Percentiles rank a stretch among this genome's conserved stretches.
Conservation (phyloP, 2,329 filamentous ascomycete species). For the Cercospora nicotianae region DNA sequence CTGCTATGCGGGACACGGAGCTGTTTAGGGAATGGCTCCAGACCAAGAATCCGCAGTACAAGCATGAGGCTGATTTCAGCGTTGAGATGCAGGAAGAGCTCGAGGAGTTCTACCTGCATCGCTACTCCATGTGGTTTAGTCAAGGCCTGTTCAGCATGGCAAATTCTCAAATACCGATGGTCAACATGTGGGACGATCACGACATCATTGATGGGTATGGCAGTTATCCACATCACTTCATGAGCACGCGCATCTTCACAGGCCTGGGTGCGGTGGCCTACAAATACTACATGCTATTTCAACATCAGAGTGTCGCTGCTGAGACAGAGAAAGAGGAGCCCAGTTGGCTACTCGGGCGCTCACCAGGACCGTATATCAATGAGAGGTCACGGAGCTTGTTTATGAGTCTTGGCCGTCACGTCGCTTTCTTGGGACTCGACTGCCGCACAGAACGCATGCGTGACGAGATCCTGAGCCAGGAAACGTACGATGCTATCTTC, state of each 20-base stretch:
- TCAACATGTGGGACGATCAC: constrained; percentile 97
- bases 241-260: constrained; percentile 83
- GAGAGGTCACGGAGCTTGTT: constrained; percentile 84
- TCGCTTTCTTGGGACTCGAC: constrained; percentile 84
- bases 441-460: constrained; percentile 87
- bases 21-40: constrained; percentile 82
- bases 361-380: constrained; percentile 85
- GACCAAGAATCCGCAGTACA: constrained; percentile 75
- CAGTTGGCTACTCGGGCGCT: constrained; percentile 81
- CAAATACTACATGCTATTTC: constrained; percentile 99
- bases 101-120: constrained; percentile 82
- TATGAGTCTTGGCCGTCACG: constrained; percentile 74
- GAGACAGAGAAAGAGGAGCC: constrained; percentile 84
- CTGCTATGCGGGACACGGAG: constrained; percentile 70
- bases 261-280: constrained; percentile 89
- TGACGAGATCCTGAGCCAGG: constrained; percentile 74
- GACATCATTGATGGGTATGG: constrained; percentile 72
- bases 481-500: constrained; percentile 84
- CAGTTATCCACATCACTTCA: constrained; percentile 88
- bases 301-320: constrained; percentile 82
- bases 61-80: constrained; percentile 76
- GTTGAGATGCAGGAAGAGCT: constrained; percentile 83
- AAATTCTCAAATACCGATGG: constrained; percentile 92
- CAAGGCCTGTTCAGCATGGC: constrained; percentile 93
- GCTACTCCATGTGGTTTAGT: constrained; percentile 94